Conservation (phyloP, 2,329 filamentous ascomycete genomes). For the Phaeosphaeriaceae sp. region DNA sequence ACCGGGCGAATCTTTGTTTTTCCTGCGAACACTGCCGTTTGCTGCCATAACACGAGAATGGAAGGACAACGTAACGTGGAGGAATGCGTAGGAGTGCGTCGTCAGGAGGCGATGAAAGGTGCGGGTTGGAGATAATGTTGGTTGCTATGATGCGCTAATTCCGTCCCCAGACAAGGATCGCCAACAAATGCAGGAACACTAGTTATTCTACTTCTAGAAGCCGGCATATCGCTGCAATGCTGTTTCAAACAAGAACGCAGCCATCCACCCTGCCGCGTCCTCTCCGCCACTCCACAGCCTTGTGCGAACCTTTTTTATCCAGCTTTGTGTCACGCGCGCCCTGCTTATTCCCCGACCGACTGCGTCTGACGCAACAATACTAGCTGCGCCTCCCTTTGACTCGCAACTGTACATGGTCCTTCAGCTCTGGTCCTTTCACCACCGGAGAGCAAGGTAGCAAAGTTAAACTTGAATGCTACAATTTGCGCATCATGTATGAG, state of each 20-base stretch:
- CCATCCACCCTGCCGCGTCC: conserved; percentile 8
- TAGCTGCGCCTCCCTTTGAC: conserved; percentile 8
- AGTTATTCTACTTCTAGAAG: conserved; percentile 15
- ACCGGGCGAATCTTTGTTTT: conserved; percentile 30
- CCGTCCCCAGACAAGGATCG: conserved; percentile 14
- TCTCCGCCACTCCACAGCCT: conserved; percentile 1
- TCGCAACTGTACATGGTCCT: not conserved
- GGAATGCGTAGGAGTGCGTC: conserved; percentile 2
- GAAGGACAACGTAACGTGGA: not conserved
- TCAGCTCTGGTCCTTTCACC: not conserved
- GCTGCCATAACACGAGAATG: conserved; percentile 24
- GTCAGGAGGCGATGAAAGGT: conserved; percentile 18
- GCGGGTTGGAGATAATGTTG: conserved; percentile 4
- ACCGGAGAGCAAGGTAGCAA: not conserved
- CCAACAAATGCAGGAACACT: conserved; percentile 24
- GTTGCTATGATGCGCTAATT: conserved; percentile 14
- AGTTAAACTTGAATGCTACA: no score
- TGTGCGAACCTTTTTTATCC: not conserved
- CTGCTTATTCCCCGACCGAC: not conserved
- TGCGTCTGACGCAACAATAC: conserved; percentile 15
- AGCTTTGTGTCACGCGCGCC: not conserved
- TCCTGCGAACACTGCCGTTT: conserved; percentile 33
- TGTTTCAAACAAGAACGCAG: conserved; percentile 17
- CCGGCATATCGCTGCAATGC: conserved; percentile 19
- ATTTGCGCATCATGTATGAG: not conserved